These are phyloP conservation scores for Talaromyces sp. DNA, from an alignment of 2,329 filamentous ascomycete genomes.

Conservation along the genomic window DNA sequence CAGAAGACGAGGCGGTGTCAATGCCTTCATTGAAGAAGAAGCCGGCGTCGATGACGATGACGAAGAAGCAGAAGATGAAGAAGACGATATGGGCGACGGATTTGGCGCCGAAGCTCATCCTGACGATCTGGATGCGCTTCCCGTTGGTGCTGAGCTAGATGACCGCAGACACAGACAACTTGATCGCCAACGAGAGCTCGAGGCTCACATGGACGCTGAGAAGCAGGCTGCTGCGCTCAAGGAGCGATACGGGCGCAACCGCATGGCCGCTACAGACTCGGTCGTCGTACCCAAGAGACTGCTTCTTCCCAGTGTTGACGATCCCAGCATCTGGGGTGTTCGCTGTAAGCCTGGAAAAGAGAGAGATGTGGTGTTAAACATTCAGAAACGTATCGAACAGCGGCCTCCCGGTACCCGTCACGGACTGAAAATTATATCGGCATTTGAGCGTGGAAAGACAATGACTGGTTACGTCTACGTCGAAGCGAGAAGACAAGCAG, in stretches of 20 bases:
- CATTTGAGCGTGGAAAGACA: slow-evolving; percentile 80
- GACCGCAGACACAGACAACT: slow-evolving; percentile 91
- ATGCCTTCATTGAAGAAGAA: slow-evolving; percentile 91
- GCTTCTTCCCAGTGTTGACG: slow-evolving; percentile 85
- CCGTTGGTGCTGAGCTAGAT: slow-evolving; percentile 71
- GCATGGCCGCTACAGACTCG: slow-evolving; percentile 62
- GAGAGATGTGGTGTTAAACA: slow-evolving; percentile 77
- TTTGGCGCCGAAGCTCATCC: slow-evolving; percentile 83
- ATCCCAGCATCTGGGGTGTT: slow-evolving; percentile 93
- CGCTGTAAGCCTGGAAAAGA: slow-evolving; percentile 95
- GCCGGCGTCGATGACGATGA: slow-evolving; percentile 95
- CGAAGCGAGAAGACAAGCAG: slow-evolving; percentile 79
- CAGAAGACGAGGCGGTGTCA: slow-evolving; percentile 58
- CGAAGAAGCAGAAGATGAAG: slow-evolving; percentile 82
- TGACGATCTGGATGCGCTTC: slow-evolving; percentile 75
- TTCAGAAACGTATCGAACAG: slow-evolving; percentile 86
- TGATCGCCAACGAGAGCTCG: slow-evolving; percentile 82
- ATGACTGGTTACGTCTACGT: slow-evolving; percentile 97
- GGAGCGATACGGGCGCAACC: slow-evolving; percentile 79
- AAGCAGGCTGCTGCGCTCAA: slow-evolving; percentile 82
- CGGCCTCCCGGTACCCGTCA: slow-evolving; percentile 66
- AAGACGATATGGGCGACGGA: slow-evolving; percentile 76
- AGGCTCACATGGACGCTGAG: slow-evolving; percentile 85
- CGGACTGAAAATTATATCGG: slow-evolving; percentile 77
- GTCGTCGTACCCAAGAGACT: slow-evolving; percentile 78